Evolutionary conservation across 2,329 filamentous ascomycete genomes (phyloP).

Genomic region (Fusarium guadeloupense): DNA sequence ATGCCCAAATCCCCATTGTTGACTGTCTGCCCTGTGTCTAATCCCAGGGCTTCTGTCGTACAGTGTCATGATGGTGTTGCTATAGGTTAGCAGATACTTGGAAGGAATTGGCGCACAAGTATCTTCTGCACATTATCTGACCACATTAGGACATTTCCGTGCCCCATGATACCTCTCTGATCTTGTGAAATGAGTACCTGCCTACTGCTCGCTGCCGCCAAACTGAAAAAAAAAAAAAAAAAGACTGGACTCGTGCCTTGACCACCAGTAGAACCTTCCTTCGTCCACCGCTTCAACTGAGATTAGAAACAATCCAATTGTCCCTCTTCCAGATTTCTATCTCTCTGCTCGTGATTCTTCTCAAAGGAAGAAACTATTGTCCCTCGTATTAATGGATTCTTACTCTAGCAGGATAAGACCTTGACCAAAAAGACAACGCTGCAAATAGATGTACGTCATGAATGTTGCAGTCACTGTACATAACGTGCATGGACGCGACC

Average conservation of each 20-base stretch:
- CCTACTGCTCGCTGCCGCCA: background rate
- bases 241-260: slow-evolving; percentile 13
- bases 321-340: background rate
- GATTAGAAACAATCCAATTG: background rate
- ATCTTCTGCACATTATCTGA: background rate
- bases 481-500: slow-evolving; percentile 13
- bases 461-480: slow-evolving; percentile 7
- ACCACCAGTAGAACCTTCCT: background rate
- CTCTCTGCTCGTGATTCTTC: too few species aligned
- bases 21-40: background rate
- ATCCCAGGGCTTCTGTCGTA: background rate
- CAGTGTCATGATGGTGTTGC: slow-evolving; percentile 10
- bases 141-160: background rate
- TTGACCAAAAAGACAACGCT: background rate
- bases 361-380: too few species aligned
- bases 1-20: background rate
- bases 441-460: slow-evolving; percentile 31
- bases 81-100: too few species aligned
- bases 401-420: background rate
- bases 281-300: background rate
- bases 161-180: slow-evolving; percentile 4
- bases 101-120: slow-evolving; percentile 5
- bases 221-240: too few species aligned
- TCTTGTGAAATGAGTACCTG: slow-evolving; percentile 12
- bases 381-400: background rate